Conservation (phyloP, 2,329 filamentous ascomycete species). For the Byssoonygena ceratinophila region DNA sequence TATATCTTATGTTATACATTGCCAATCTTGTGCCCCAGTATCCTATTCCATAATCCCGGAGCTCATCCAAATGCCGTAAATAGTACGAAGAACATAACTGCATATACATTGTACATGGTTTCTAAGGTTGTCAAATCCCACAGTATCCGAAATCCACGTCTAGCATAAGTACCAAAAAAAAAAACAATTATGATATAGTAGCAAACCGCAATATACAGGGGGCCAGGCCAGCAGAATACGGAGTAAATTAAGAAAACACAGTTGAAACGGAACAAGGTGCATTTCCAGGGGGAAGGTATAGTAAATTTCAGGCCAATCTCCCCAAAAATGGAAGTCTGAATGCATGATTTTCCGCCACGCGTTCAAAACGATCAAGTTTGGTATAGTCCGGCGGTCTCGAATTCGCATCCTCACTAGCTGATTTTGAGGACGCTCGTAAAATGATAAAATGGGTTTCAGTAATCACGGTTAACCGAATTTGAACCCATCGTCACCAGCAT, state of each 20-base stretch:
- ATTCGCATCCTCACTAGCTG: neutral
- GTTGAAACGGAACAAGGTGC: conserved; percentile 5
- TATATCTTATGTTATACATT: neutral
- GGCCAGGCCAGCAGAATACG: conserved; percentile 19
- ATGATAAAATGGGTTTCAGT: neutral
- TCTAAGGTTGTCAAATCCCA: neutral
- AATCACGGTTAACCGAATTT: neutral
- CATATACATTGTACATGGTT: neutral
- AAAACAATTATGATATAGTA: conserved; percentile 15
- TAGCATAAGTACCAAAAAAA: conserved; percentile 7
- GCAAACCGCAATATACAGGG: conserved; percentile 21
- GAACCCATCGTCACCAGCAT: neutral
- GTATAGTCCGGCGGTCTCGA: neutral
- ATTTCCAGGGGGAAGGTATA: neutral
- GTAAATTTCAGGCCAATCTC: neutral
- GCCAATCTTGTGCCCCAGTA: too few relatives aligned
- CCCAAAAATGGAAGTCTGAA: neutral
- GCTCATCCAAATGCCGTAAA: too few relatives aligned
- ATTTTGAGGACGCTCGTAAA: conserved; percentile 6
- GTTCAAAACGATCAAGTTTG: neutral
- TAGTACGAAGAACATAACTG: neutral
- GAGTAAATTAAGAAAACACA: conserved; percentile 13
- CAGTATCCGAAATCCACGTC: conserved; percentile 5
- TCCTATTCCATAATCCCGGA: too few relatives aligned
- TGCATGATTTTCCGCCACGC: neutral